A percentile compares a stretch with the other conserved stretches of the same genome.
phyloP scores from a whole-genome alignment of 345 rosid species.

The Carallia pectinifolia region DNA sequence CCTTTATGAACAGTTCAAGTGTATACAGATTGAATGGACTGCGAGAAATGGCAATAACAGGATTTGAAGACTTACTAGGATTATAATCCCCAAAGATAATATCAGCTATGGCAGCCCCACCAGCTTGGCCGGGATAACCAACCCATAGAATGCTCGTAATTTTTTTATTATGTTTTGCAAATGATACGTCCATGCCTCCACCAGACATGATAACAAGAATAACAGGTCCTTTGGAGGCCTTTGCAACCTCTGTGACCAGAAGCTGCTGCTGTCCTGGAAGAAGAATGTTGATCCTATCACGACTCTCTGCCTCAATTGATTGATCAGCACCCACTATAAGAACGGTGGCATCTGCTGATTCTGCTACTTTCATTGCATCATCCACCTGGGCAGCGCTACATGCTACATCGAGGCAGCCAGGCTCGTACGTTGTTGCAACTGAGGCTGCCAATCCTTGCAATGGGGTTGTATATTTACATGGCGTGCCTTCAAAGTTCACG shows the following conservation, averaged over 20 bases:
- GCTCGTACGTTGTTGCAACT: slow-evolving; percentile 51
- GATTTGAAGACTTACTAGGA: slow-evolving; percentile 54
- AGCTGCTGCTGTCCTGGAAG: slow-evolving; percentile 80
- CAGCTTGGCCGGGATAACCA: slow-evolving; percentile 93
- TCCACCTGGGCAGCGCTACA: slow-evolving; percentile 64
- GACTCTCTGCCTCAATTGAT: slow-evolving; percentile 66
- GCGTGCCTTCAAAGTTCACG: slow-evolving; percentile 47
- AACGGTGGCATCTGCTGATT: slow-evolving; percentile 68
- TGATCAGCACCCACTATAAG: slow-evolving; percentile 81
- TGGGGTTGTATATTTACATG: slow-evolving; percentile 85
- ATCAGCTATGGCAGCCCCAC: slow-evolving; percentile 93
- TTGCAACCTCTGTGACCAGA: slow-evolving; percentile 61
- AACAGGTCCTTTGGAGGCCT: slow-evolving; percentile 74
- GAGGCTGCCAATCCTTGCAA: slow-evolving; percentile 63
- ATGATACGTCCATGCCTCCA: slow-evolving; percentile 78
- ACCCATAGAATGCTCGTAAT: slow-evolving; percentile 83
- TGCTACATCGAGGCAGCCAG: slow-evolving; percentile 73
- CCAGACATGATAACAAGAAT: slow-evolving; percentile 94
- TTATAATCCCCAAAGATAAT: slow-evolving; percentile 67
- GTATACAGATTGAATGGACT: too few species aligned
- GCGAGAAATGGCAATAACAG: too few species aligned
- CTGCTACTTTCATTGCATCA: slow-evolving; percentile 54
- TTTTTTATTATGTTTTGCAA: slow-evolving; percentile 59
- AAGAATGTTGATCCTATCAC: slow-evolving; percentile 55
- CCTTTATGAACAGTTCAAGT: too few species aligned